Evolutionary conservation across 2,329 filamentous ascomycete genomes (phyloP).

Genomic region (Botrytis fragariae): DNA sequence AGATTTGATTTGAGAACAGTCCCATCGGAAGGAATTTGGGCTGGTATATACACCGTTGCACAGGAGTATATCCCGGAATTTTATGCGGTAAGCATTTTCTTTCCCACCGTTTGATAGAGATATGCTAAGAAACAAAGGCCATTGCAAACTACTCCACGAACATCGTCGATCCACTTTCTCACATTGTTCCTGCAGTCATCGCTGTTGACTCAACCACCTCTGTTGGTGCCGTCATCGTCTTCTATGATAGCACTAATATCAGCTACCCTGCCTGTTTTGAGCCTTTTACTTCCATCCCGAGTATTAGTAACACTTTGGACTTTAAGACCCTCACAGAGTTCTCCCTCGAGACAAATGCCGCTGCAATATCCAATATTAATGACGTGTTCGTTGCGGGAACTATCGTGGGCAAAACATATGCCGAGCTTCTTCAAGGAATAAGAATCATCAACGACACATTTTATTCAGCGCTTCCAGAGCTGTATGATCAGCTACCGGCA

Average conservation of each 20-base stretch:
- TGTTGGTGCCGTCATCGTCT: neutral
- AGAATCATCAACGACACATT: neutral
- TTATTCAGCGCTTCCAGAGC: neutral
- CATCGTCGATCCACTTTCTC: neutral
- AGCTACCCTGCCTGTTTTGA: neutral
- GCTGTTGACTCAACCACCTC: neutral
- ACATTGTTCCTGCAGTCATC: neutral
- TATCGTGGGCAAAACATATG: neutral
- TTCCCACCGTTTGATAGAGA: neutral
- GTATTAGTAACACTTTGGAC: neutral
- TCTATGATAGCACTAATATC: neutral
- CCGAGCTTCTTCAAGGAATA: neutral
- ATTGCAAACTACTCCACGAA: neutral
- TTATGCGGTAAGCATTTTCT: neutral
- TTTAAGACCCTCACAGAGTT: neutral
- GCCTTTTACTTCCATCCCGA: neutral
- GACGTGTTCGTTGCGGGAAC: neutral
- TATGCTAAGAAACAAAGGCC: neutral
- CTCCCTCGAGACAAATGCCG: neutral
- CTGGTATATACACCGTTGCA: neutral
- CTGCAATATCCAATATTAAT: neutral
- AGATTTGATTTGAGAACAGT: neutral
- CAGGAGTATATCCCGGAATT: neutral
- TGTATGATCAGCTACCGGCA: neutral
- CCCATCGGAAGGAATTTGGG: neutral